These are phyloP conservation scores for Chalara sp. DNA, from an alignment of 2,329 filamentous ascomycete species.

Conservation along the genomic window DNA sequence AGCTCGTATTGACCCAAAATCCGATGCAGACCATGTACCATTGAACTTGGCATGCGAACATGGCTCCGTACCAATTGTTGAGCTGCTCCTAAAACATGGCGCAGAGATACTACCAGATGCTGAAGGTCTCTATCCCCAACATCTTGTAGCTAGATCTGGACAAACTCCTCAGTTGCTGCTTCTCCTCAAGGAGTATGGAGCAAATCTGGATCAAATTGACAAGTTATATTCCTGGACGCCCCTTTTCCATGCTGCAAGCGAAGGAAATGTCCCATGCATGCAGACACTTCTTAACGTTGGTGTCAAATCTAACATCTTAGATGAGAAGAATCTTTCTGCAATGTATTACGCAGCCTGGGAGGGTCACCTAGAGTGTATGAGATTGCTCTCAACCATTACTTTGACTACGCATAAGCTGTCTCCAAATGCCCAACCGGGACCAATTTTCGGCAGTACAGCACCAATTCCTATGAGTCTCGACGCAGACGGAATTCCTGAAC, in stretches of 20 bases:
- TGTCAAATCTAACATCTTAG: constrained; percentile 70
- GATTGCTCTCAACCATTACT: constrained; percentile 58
- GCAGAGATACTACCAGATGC: constrained; percentile 87
- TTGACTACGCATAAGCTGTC: constrained; percentile 6
- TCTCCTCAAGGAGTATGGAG: constrained; percentile 77
- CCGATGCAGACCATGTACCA: constrained; percentile 86
- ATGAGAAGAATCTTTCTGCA: constrained; percentile 88
- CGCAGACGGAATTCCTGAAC: constrained; percentile 80
- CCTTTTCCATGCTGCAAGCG: constrained; percentile 90
- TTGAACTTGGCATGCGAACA: constrained; percentile 94
- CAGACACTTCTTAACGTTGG: constrained; percentile 73
- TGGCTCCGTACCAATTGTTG: constrained; percentile 77
- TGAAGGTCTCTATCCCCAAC: constrained; percentile 94
- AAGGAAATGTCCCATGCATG: constrained; percentile 87
- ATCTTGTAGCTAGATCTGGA: constrained; percentile 85
- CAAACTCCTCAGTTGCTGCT: constrained; percentile 73
- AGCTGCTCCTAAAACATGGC: constrained; percentile 73
- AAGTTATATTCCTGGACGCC: constrained; percentile 98
- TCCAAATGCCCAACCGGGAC: constrained; percentile 25
- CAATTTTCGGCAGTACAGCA: constrained; percentile 22
- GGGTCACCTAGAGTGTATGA: constrained; percentile 91
- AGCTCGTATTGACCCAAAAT: constrained; percentile 78
- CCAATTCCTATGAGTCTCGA: constrained; percentile 63
- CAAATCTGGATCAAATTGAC: constrained; percentile 85
- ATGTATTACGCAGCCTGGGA: constrained; percentile 99